Conservation (phyloP, 768 basidiomycete species). For the Pilatotrama ljubarskyi region DNA sequence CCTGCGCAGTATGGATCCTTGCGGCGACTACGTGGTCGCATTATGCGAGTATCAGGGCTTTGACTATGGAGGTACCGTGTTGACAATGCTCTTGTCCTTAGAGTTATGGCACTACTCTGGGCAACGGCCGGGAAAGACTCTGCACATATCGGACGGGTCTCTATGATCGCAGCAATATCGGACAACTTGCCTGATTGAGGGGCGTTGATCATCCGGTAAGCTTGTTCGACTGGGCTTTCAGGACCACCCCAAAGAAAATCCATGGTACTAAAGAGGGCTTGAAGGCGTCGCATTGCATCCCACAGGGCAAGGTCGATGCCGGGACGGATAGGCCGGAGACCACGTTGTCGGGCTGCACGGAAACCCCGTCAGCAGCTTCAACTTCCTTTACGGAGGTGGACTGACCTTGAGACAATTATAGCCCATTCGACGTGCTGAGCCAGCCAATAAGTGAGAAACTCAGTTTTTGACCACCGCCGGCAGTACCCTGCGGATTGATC, state of each 20-base stretch:
- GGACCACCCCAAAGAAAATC: no score
- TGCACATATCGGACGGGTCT: no score
- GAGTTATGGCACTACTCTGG: no score
- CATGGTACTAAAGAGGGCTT: no score
- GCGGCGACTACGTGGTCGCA: no score
- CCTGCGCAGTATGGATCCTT: no score
- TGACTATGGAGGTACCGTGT: no score
- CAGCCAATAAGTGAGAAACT: not conserved
- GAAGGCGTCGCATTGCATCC: not conserved
- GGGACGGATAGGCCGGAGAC: not conserved
- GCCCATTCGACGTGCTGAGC: not conserved
- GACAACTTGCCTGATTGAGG: not conserved
- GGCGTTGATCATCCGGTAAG: not conserved
- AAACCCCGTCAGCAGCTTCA: not conserved
- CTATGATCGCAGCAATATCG: not conserved
- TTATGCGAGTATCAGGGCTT: no score
- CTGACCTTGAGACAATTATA: not conserved
- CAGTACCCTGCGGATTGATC: no score
- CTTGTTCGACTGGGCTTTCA: not conserved
- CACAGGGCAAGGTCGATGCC: not conserved
- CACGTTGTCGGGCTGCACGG: not conserved
- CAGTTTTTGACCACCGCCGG: not conserved
- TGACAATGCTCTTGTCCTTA: no score
- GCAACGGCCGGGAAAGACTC: no score
- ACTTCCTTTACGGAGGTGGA: not conserved